Percentiles rank a stretch among this genome's conserved stretches.
Conservation (phyloP, 2,329 filamentous ascomycete species). For the Paracoccidioides lutzii region DNA sequence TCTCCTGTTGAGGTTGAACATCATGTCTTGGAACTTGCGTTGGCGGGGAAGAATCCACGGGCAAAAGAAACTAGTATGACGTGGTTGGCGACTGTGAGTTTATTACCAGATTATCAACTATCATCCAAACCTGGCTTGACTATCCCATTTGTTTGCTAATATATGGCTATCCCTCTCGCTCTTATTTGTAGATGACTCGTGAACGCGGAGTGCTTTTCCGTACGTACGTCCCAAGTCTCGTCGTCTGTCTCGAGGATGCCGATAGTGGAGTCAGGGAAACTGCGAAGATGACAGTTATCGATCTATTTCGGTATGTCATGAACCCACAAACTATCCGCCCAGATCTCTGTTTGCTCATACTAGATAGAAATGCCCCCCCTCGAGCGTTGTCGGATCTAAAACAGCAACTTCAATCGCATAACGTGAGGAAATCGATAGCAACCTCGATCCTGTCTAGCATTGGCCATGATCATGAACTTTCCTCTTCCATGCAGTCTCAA, state of each 20-base stretch:
- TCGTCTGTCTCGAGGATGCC: slow-evolving; percentile 79
- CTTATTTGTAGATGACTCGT: slow-evolving; percentile 57
- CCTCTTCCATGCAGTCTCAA: slow-evolving; percentile 12
- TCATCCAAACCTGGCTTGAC: slow-evolving; percentile 4
- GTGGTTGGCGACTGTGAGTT: slow-evolving; percentile 63
- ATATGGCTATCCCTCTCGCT: background rate
- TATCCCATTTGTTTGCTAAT: background rate
- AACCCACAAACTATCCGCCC: background rate
- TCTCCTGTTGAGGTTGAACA: slow-evolving; percentile 64
- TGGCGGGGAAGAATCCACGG: slow-evolving; percentile 67
- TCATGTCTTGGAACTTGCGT: slow-evolving; percentile 61
- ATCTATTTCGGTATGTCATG: slow-evolving; percentile 59
- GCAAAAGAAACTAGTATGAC: slow-evolving; percentile 75
- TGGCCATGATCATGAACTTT: slow-evolving; percentile 25
- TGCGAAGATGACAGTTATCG: slow-evolving; percentile 71
- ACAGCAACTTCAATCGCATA: slow-evolving; percentile 68
- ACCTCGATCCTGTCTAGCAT: slow-evolving; percentile 67
- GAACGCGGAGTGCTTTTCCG: slow-evolving; percentile 70
- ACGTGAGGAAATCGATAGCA: slow-evolving; percentile 76
- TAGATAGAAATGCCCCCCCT: slow-evolving; percentile 56
- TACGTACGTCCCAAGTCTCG: slow-evolving; percentile 65
- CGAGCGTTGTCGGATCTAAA: slow-evolving; percentile 80
- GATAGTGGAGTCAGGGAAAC: slow-evolving; percentile 76
- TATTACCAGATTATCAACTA: slow-evolving; percentile 13
- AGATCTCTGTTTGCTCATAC: background rate